Percentiles rank a stretch among this genome's conserved stretches.
phyloP scores from a whole-genome alignment of 192 early-diverging fungal genomes.

The Backusella tarrabulga region DNA sequence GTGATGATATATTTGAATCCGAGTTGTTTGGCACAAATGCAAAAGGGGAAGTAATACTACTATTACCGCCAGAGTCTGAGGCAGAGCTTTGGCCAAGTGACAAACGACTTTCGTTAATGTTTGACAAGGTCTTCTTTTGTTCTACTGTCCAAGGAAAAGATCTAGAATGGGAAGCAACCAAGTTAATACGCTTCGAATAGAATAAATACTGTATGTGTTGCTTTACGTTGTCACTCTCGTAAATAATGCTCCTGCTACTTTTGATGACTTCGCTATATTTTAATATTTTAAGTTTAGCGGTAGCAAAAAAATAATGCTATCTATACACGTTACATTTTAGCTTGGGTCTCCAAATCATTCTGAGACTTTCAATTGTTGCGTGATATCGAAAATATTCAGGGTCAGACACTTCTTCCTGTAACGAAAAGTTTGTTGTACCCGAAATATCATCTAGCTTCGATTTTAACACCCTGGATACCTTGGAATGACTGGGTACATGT shows the following conservation, averaged over 20 bases:
- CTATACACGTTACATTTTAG: conserved; percentile 19
- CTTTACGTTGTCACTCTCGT: conserved; percentile 31
- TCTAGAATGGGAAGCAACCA: background rate
- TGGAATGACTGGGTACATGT: conserved; percentile 36
- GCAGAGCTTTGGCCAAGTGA: background rate
- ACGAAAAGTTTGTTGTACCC: conserved; percentile 27
- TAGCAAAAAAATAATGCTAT: background rate
- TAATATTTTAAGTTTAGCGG: background rate
- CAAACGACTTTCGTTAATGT: background rate
- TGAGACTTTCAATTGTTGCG: conserved; percentile 40
- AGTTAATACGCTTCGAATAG: background rate
- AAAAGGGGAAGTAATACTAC: background rate
- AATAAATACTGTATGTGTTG: background rate
- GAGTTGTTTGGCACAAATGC: background rate
- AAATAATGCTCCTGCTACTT: conserved; percentile 14
- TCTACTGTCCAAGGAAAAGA: conserved; percentile 14
- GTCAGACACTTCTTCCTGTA: conserved; percentile 38
- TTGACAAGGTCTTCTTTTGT: background rate
- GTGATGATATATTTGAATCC: conserved; percentile 5
- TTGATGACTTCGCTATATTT: conserved; percentile 28
- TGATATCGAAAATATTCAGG: conserved; percentile 47
- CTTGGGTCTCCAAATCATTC: conserved; percentile 45
- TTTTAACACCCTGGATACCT: conserved; percentile 48
- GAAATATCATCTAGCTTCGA: conserved; percentile 54
- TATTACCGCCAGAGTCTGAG: background rate